Base-by-base conservation (phyloP, 257 asterid species). In the Misopates orontium region DNA sequence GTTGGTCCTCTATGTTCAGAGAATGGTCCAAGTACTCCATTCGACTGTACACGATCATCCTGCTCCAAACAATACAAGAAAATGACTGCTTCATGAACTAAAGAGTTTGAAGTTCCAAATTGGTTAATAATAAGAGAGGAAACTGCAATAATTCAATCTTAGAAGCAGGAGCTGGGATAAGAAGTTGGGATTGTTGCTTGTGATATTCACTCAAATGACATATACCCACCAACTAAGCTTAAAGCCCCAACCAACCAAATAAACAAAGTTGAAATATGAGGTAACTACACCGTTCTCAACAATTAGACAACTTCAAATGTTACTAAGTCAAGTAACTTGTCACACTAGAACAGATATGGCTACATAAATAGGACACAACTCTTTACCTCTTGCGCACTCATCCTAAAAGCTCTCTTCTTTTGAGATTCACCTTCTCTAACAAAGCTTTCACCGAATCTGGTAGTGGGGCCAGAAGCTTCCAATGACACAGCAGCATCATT, bases 311-410 rank as follows among this genome's bases (percentile, higher is more conserved):
- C 1, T 36, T 36, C 42, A 36, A 4, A 36, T 9, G 10, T 1
- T 36, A 36, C 42, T 36, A 36, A 36, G 42, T 36, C 42, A 8
- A 36, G 42, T 10, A 36, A 3, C 10, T 8, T 5, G 42, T 36
- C 42, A 36, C 10, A 36, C 42, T 57, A 39, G 56, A 62, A 71
- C 57, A 71, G 23, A 56, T 28, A 56, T 75, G 14, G 42, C 25
- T n/a, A 47, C 58, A 50, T 41, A 40, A 62, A 14, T 22, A 64
- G 68, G 50, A 66, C 49, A 28, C 39, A 56, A 49, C 66, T 60
- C 51, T 69, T 47, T 71, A 88, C 98, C 96, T 91, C 98, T 66
- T 73, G 80, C 8, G 87, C 87, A 65, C 81, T 84, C 86, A 86
- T 90, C 82, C 79, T 79, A 76, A 88, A 86, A 65, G 85, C 84